Conservation (phyloP, 148 eudicot genomes). For the Chenopodium album region DNA sequence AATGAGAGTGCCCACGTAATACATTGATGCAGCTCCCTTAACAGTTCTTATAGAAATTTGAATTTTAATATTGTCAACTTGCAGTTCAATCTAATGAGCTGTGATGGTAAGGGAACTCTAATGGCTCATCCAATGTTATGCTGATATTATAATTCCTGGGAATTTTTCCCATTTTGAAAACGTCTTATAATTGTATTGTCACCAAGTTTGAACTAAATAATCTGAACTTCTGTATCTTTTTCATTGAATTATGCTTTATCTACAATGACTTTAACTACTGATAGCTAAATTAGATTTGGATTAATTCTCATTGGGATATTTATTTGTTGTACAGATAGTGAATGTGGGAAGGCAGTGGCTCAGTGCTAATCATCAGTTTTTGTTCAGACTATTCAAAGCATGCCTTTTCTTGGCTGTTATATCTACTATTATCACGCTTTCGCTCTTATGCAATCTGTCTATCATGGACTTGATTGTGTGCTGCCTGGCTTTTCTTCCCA, state of each 20-base stretch:
- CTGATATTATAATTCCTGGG: background rate
- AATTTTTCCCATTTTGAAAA: background rate
- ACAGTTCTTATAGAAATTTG: background rate
- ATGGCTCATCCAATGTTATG: background rate
- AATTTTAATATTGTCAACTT: background rate
- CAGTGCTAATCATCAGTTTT: conserved; percentile 71
- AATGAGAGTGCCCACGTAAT: background rate
- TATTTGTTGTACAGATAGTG: conserved; percentile 46
- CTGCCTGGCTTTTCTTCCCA: conserved; percentile 83
- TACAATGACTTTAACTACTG: background rate
- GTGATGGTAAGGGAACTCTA: background rate
- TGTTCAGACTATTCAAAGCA: conserved; percentile 81
- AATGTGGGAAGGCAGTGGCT: conserved; percentile 59
- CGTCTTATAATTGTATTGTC: background rate
- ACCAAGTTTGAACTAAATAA: background rate
- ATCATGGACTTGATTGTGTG: conserved; percentile 74
- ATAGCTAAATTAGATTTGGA: background rate
- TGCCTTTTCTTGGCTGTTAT: conserved; percentile 66
- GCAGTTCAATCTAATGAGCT: background rate
- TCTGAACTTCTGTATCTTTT: background rate
- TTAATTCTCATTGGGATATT: conserved; percentile 3
- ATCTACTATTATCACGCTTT: conserved; percentile 60
- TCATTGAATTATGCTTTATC: background rate
- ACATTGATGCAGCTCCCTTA: background rate
- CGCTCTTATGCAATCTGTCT: conserved; percentile 63